Base-by-base conservation (phyloP, 495 filamentous ascomycete genomes). In the Hyaloscypha hepaticicola region DNA sequence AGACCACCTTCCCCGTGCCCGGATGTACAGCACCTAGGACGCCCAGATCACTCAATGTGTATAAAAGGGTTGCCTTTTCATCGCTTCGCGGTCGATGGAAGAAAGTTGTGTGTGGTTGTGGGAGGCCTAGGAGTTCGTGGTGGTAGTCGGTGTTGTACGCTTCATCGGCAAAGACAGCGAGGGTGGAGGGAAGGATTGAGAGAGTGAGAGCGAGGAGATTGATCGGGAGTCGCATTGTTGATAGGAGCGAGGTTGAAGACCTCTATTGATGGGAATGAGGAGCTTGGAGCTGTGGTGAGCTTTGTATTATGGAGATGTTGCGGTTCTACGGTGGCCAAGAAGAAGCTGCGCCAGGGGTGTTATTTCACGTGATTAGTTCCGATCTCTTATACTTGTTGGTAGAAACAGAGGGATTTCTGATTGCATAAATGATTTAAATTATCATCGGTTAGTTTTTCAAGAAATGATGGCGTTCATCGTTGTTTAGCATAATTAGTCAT, bases 81-180 rank as follows among this genome's bases (percentile, higher is more conserved):
- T 88, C 81, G 21, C 85, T 76, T 61, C 87, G 83, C 14, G 95
- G 96, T 64, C 87, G 87, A 77, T 97, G 92, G 84, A 98, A 97
- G 83, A 99, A 97, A 57, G 92, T 96, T 41, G 91, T 90, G 50
- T 89, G 83, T 74, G 83, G 77, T 69, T 89, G 87, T 63, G 96
- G 93, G 21, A 88, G 74, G 67, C 95, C 95, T 69, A 98, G 79
- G 45, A 98, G 87, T 58, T 90, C 85, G 78, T 94, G 87, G 77
- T 98, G 96, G 81, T 90, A 98, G 78, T 99, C 95, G 74, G 92
- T 84, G 72, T 91, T 85, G 78, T 88, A 91, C 72, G 96, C 92
- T 73, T 98, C 95, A 72, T 99, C 95, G 57, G 83, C 79, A 79
- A 89, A 96, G 66, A 98, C 88, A 70, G 92, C 93, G 24, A 80